A percentile compares a stretch with the other conserved stretches of the same genome.
These are phyloP conservation scores for Furcasterigmium sp. DNA, from an alignment of 2,329 filamentous ascomycete genomes.

Conservation along the genomic window DNA sequence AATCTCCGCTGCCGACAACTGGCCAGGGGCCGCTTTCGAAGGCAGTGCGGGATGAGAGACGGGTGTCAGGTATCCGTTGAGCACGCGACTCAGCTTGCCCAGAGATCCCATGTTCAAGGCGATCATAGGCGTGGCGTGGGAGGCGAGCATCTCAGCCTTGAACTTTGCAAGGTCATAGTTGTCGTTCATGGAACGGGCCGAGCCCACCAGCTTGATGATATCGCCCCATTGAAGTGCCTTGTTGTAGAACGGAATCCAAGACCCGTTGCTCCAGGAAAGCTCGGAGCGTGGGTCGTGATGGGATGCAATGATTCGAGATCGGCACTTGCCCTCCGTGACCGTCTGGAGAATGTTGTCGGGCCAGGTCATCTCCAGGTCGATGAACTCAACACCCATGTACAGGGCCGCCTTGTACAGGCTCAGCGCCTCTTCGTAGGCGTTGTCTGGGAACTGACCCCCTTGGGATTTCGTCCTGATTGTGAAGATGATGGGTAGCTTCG, in stretches of 20 bases:
- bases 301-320: constrained; percentile 84
- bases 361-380: constrained; percentile 88
- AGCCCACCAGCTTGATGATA: constrained; percentile 88
- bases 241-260: constrained; percentile 89
- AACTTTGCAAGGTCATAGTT: constrained; percentile 84
- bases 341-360: constrained; percentile 68
- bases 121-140: constrained; percentile 80
- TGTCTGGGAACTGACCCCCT: constrained; percentile 82
- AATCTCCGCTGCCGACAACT: constrained; percentile 87
- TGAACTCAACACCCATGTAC: constrained; percentile 81
- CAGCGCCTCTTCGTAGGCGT: constrained; percentile 63
- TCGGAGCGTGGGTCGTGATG: constrained; percentile 81
- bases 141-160: constrained; percentile 66
- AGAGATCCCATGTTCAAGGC: constrained; percentile 90
- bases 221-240: constrained; percentile 84
- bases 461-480: constrained; percentile 83
- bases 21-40: constrained; percentile 88
- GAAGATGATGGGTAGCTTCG: constrained; percentile 80
- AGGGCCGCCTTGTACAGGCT: constrained; percentile 74
- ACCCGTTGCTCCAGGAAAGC: constrained; percentile 87
- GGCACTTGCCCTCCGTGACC: constrained; percentile 61
- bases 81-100: constrained; percentile 83
- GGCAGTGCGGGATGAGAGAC: constrained; percentile 88
- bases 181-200: constrained; percentile 70
- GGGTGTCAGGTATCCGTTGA: constrained; percentile 91